Percentiles rank a stretch among this genome's conserved stretches.
These are phyloP conservation scores for Spiraea crenata DNA, from an alignment of 331 rosid genomes.

Conservation along the genomic window DNA sequence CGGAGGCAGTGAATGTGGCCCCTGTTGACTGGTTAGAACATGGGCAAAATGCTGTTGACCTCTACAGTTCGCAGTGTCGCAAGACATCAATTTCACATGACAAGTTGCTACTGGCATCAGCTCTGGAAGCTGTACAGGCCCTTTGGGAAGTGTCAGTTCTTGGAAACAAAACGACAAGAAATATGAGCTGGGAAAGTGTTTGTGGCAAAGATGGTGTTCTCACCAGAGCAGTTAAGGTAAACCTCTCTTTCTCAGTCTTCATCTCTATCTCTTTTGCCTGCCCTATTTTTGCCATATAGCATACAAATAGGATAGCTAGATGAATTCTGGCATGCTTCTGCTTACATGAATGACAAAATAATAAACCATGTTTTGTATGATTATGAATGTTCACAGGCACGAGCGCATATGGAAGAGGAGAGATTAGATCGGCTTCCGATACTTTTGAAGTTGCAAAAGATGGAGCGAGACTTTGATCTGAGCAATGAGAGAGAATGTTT, in stretches of 20 bases:
- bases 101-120: slow-evolving; percentile 77
- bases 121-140: slow-evolving; percentile 65
- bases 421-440: slow-evolving; percentile 61
- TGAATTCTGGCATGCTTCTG: slow-evolving; percentile 3
- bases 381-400: slow-evolving; percentile 44
- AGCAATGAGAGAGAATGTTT: slow-evolving; percentile 79
- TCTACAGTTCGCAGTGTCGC: slow-evolving; percentile 75
- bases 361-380: background rate
- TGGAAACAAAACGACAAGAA: slow-evolving; percentile 51
- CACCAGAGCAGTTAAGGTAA: slow-evolving; percentile 73
- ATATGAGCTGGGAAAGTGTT: slow-evolving; percentile 49
- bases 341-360: background rate
- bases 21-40: slow-evolving; percentile 95
- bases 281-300: background rate
- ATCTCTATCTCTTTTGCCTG: slow-evolving; percentile 12
- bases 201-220: slow-evolving; percentile 85
- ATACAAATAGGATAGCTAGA: slow-evolving; percentile 3
- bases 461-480: slow-evolving; percentile 70
- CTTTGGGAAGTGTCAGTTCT: slow-evolving; percentile 41
- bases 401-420: slow-evolving; percentile 73
- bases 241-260: slow-evolving; percentile 16
- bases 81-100: slow-evolving; percentile 95
- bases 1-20: slow-evolving; percentile 98
- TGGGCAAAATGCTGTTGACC: slow-evolving; percentile 93
- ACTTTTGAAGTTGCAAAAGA: slow-evolving; percentile 54